Evolutionary conservation across 495 filamentous ascomycete species (phyloP).

Genomic region (Cetradonia linearis): DNA sequence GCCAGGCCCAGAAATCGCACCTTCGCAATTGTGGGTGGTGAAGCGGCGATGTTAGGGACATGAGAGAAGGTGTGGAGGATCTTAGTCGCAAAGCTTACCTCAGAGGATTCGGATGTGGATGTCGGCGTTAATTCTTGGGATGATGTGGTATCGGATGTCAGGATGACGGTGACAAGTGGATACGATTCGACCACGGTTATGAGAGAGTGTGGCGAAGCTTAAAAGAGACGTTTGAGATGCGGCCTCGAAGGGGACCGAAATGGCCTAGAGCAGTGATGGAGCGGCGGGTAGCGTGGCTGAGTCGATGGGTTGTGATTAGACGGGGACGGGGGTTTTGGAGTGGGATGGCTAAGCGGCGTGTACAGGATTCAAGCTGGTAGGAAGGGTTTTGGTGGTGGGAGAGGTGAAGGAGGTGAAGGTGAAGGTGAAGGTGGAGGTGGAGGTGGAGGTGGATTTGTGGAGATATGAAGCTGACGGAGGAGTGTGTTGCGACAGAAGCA

Average conservation of each 20-base stretch:
- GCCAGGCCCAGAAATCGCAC: not conserved
- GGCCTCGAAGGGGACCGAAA: not conserved
- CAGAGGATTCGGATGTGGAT: not conserved
- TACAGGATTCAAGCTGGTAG: not conserved
- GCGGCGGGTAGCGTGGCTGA: not conserved
- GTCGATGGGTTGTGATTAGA: not conserved
- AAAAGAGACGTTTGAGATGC: not conserved
- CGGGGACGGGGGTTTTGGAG: not conserved
- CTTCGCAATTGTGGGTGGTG: not conserved
- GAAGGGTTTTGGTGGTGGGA: not conserved
- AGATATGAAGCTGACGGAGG: not conserved
- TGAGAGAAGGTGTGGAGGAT: slow-evolving; percentile 2
- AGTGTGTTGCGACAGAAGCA: not conserved
- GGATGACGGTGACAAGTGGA: slow-evolving; percentile 1
- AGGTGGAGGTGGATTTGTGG: not conserved
- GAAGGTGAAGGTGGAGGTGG: not conserved
- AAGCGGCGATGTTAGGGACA: not conserved
- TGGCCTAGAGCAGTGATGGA: not conserved
- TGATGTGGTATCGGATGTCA: slow-evolving; percentile 5
- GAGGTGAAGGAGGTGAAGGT: not conserved
- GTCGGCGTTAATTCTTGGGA: slow-evolving; percentile 11
- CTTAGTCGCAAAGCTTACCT: slow-evolving; percentile 16
- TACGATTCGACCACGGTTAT: slow-evolving; percentile 1
- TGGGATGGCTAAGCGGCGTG: slow-evolving; percentile 4
- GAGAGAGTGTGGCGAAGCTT: not conserved